phyloP scores from a whole-genome alignment of 345 rosid species.

The Salix arbutifolia region DNA sequence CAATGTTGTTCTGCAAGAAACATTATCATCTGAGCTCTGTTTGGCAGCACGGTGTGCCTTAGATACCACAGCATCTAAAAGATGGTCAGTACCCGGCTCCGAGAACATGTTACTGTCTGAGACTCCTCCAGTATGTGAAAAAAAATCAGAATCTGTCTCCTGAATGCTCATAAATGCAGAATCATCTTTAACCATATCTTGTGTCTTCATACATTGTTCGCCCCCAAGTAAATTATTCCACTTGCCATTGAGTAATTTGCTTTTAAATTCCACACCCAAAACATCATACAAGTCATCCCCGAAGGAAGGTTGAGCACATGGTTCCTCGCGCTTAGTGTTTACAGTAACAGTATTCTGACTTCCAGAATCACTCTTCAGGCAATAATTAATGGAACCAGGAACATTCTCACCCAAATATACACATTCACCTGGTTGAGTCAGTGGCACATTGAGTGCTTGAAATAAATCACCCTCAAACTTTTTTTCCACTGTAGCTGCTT shows the following conservation, averaged over 20 bases:
- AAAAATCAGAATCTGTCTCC: constrained; percentile 34
- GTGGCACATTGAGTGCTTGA: constrained; percentile 26
- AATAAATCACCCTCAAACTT: constrained; percentile 25
- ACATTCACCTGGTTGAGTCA: constrained; percentile 17
- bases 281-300: constrained; percentile 80
- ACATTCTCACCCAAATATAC: constrained; percentile 19
- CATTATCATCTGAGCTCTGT: constrained; percentile 67
- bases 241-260: constrained; percentile 38
- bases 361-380: constrained; percentile 28
- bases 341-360: constrained; percentile 16
- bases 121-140: constrained; percentile 35
- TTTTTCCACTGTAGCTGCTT: constrained; percentile 26
- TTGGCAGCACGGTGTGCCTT: constrained; percentile 47
- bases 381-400: constrained; percentile 15
- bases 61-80: constrained; percentile 91
- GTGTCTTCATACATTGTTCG: constrained; percentile 26
- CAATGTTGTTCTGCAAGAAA: constrained; percentile 66
- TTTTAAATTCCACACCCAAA: constrained; percentile 70
- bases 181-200: constrained; percentile 32
- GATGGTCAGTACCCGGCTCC: constrained; percentile 50
- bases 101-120: constrained; percentile 31
- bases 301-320: constrained; percentile 33
- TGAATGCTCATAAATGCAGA: constrained; percentile 31
- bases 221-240: constrained; percentile 29
- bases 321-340: constrained; percentile 27